A percentile compares a stretch with the other conserved stretches of the same genome.
Evolutionary conservation across 2,329 filamentous ascomycete species (phyloP).

Genomic region (Aspergillus fischeri): DNA sequence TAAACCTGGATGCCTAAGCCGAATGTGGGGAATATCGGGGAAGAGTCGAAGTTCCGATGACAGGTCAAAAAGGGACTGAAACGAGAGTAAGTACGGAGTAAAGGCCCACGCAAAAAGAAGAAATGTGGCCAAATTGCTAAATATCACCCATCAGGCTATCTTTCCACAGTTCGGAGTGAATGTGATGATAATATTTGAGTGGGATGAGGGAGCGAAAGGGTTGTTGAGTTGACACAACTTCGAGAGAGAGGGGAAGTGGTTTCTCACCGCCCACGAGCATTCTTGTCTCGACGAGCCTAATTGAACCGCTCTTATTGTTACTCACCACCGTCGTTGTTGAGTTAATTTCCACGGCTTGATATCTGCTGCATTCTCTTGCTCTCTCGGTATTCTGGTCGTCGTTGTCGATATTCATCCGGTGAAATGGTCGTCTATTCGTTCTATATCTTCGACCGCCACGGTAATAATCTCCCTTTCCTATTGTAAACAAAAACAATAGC

Average conservation of each 20-base stretch:
- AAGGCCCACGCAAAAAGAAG: neutral
- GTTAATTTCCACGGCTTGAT: neutral
- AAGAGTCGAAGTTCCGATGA: neutral
- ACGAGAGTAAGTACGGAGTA: neutral
- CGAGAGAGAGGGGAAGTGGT: neutral
- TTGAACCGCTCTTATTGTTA: conserved; percentile 1
- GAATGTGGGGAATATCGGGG: conserved; percentile 17
- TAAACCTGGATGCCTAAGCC: conserved; percentile 17
- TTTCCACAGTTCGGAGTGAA: neutral
- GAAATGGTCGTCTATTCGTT: conserved; percentile 94
- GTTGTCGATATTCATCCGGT: conserved; percentile 7
- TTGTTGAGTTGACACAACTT: neutral
- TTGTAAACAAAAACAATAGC: conserved; percentile 3
- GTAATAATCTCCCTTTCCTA: conserved; percentile 46
- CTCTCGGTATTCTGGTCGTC: neutral
- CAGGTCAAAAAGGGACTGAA: neutral
- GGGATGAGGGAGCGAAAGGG: neutral
- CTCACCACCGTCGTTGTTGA: neutral
- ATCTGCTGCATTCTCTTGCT: neutral
- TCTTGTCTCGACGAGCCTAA: conserved; percentile 9
- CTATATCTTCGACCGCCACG: conserved; percentile 98
- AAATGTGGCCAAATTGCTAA: neutral
- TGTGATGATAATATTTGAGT: neutral
- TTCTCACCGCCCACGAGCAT: conserved; percentile 15
- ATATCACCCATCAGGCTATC: neutral